Evolutionary conservation across 805 yeast species (phyloP), one percentile per base, ranked within the genome.

Genomic region (Sporopachydermia quercuum): DNA sequence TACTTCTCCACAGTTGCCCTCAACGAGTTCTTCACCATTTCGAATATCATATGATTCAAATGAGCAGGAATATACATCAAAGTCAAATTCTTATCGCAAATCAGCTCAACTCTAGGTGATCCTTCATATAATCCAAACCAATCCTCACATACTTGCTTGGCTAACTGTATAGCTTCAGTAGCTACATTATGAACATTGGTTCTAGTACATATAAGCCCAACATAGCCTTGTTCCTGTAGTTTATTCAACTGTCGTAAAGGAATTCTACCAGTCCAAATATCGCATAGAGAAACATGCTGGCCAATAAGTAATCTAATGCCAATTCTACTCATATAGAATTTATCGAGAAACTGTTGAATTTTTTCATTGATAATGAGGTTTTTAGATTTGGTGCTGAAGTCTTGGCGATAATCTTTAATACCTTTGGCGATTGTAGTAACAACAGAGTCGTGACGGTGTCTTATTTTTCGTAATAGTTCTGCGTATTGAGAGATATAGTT

Each of bases 41-140:
- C 38, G 14, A 36, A 36, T 5, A 36, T 36, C 38, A 36, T 36
- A 18, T 36, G 38, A 16, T 36, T 36, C n/a, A 36, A 18, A 36
- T 36, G 38, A 15, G 38, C 38, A 8, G 38, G 38, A 18, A 36
- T 36, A 18, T 36, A 36, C 38, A 36, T 36, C 38, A 36, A 8
- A 5, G 5, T 8, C n/a, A 36, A n/a, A 36, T 15, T 14, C 5
- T 6, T 6, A 13, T 36, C 38, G n/a, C 38, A 36, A 5, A 16
- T 16, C 8, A 36, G 18, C 15, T 36, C 38, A 5, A 36, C 38
- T 36, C 14, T 36, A 5, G 38, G 38, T 23, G 30, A 8, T 8
- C 11, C 36, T 8, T 36, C 38, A 36, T 14, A 36, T 18, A 36
- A 19, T 5, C 38, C 38, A 36, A 14, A 36, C 38, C 38, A 36